A percentile compares a stretch with the other conserved stretches of the same genome.
Conservation (phyloP, 2,329 filamentous ascomycete species). For the Talaromyces sp. region DNA sequence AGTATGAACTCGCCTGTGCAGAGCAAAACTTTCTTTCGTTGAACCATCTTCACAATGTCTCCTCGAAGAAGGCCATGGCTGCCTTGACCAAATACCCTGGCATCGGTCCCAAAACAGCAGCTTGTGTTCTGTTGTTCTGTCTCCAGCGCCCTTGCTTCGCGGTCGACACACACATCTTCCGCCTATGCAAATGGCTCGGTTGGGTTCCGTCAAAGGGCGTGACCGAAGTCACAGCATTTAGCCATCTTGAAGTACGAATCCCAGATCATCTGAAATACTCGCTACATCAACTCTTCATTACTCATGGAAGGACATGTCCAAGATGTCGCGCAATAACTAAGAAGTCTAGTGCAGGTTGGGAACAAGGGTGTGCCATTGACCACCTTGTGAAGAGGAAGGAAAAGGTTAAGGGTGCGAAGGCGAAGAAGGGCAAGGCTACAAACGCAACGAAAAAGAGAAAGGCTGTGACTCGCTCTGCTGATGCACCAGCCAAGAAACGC, state of each 20-base stretch:
- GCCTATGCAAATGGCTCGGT: conserved; percentile 62
- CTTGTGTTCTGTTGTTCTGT: conserved; percentile 67
- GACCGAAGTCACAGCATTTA: conserved; percentile 56
- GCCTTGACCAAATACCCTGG: conserved; percentile 63
- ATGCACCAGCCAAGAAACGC: neutral
- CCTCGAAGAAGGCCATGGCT: conserved; percentile 60
- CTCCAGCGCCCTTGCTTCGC: conserved; percentile 65
- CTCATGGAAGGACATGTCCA: conserved; percentile 64
- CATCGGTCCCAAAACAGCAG: conserved; percentile 68
- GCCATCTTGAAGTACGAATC: conserved; percentile 62
- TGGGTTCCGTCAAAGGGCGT: conserved; percentile 58
- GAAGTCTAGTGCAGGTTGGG: conserved; percentile 64
- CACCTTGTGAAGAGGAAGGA: conserved; percentile 60
- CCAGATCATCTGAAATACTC: conserved; percentile 66
- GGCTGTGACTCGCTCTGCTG: neutral
- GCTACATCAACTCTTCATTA: conserved; percentile 64
- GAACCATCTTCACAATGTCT: conserved; percentile 61
- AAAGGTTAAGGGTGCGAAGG: neutral
- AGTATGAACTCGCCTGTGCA: conserved; percentile 60
- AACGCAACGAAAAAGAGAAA: neutral
- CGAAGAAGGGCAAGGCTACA: neutral
- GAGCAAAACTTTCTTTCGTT: conserved; percentile 65
- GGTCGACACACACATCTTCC: conserved; percentile 69
- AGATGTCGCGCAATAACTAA: conserved; percentile 64
- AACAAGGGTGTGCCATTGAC: conserved; percentile 65